phyloP scores from a whole-genome alignment of 805 yeast species.

The Starmera quercuum region DNA sequence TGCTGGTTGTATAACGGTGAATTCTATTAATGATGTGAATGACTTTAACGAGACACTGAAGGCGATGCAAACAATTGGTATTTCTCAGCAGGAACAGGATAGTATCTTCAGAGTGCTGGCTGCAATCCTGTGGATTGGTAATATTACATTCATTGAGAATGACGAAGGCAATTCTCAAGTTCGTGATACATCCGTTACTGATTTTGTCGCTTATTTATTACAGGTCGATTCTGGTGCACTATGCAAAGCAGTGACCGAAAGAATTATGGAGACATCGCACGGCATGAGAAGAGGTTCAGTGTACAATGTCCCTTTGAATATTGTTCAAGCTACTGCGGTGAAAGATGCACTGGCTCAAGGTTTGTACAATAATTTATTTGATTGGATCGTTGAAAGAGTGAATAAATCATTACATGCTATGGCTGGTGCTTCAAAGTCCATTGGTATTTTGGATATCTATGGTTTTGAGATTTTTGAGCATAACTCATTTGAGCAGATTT shows the following conservation, averaged over 20 bases:
- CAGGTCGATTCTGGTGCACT: slow-evolving; percentile 69
- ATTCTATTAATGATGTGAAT: slow-evolving; percentile 72
- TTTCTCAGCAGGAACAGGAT: slow-evolving; percentile 78
- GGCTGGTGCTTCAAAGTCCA: slow-evolving; percentile 52
- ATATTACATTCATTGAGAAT: slow-evolving; percentile 76
- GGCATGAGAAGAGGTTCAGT: slow-evolving; percentile 88
- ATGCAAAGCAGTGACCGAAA: slow-evolving; percentile 61
- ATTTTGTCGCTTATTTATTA: slow-evolving; percentile 85
- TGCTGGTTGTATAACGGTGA: slow-evolving; percentile 79
- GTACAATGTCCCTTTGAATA: slow-evolving; percentile 88
- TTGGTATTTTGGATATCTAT: slow-evolving; percentile 92
- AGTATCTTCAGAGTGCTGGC: slow-evolving; percentile 81
- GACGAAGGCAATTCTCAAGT: slow-evolving; percentile 80
- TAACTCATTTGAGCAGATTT: slow-evolving; percentile 90
- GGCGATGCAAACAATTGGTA: slow-evolving; percentile 87
- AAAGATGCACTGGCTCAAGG: slow-evolving; percentile 95
- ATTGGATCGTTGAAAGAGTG: slow-evolving; percentile 93
- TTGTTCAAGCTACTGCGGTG: slow-evolving; percentile 90
- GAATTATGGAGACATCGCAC: slow-evolving; percentile 84
- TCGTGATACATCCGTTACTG: slow-evolving; percentile 84
- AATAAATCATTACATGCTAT: slow-evolving; percentile 63
- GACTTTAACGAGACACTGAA: slow-evolving; percentile 76
- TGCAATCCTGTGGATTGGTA: slow-evolving; percentile 90
- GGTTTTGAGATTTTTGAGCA: slow-evolving; percentile 96
- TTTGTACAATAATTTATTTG: slow-evolving; percentile 84